Evolutionary conservation across 441 rosid genomes (phyloP).

Genomic region (Francoa sonchifolia): DNA sequence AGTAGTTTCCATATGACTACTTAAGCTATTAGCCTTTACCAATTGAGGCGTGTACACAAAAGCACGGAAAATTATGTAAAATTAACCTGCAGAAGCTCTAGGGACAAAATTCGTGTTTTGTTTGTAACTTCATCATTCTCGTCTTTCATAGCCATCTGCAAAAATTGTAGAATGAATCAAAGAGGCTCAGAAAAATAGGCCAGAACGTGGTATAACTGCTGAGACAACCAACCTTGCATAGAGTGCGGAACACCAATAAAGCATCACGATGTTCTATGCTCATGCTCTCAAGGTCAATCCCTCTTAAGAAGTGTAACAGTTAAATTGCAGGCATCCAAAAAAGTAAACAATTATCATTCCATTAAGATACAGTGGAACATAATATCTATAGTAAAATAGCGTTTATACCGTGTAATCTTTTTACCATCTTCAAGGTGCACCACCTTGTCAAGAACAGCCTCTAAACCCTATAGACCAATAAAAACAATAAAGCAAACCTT

Average conservation of each 20-base stretch:
- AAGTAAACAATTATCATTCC: constrained; percentile 5
- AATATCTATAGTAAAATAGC: constrained; percentile 34
- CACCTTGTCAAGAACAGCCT: constrained; percentile 97
- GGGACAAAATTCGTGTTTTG: constrained; percentile 86
- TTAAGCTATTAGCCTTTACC: too few species aligned
- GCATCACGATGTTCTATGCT: constrained; percentile 92
- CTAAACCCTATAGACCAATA: constrained; percentile 58
- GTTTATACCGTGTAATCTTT: constrained; percentile 81
- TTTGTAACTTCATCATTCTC: constrained; percentile 89
- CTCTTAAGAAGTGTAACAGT: constrained; percentile 33
- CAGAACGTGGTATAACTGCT: constrained; percentile 8
- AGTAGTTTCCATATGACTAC: constrained; percentile 3
- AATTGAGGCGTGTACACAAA: too few species aligned
- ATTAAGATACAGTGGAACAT: constrained; percentile 13
- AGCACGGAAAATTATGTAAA: constrained; percentile 13
- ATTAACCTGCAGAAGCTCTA: constrained; percentile 95
- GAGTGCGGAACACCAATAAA: constrained; percentile 87
- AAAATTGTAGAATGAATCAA: constrained; percentile 9
- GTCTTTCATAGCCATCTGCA: constrained; percentile 99
- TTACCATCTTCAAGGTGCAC: constrained; percentile 96
- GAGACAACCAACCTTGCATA: constrained; percentile 78
- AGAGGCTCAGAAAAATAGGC: constrained; percentile 15
- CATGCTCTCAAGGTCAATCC: constrained; percentile 94
- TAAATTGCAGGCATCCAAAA: constrained; percentile 5
- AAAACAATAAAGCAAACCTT: constrained; percentile 9